Evolutionary conservation across 2,329 filamentous ascomycete genomes (phyloP).

Genomic region (Aspergillus intermedius): DNA sequence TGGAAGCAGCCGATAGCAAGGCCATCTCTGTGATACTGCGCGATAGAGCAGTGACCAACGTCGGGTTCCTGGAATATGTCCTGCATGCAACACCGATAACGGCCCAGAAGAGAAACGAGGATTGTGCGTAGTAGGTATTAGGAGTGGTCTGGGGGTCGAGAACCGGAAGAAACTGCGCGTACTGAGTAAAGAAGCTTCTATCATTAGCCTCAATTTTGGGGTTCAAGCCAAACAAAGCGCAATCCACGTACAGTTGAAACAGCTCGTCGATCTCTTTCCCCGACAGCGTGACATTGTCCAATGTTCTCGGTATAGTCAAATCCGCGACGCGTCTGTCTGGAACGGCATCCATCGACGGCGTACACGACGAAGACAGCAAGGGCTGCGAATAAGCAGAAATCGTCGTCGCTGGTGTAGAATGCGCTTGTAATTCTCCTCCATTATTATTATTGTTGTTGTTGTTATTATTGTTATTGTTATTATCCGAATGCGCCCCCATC

Average conservation of each 20-base stretch:
- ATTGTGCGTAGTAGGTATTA: conserved; percentile 69
- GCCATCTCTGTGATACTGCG: conserved; percentile 31
- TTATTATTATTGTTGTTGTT: neutral
- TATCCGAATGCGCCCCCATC: conserved; percentile 17
- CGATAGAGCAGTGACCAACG: conserved; percentile 28
- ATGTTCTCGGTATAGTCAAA: conserved; percentile 21
- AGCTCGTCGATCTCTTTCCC: conserved; percentile 33
- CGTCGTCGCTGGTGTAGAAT: conserved; percentile 13
- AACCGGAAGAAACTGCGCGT: conserved; percentile 33
- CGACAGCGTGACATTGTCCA: conserved; percentile 26
- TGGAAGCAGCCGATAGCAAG: conserved; percentile 26
- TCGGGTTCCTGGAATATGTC: conserved; percentile 34
- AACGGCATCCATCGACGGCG: conserved; percentile 10
- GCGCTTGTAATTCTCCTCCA: neutral
- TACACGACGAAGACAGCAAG: conserved; percentile 13
- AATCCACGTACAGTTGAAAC: conserved; percentile 25
- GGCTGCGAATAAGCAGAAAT: conserved; percentile 15
- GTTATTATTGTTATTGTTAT: neutral
- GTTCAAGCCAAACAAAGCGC: neutral
- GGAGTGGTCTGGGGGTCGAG: conserved; percentile 50
- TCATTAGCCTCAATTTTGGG: neutral
- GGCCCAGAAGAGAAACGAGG: conserved; percentile 79
- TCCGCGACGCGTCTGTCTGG: conserved; percentile 8
- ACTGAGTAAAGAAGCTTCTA: conserved; percentile 32
- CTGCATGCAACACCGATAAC: conserved; percentile 39